Evolutionary conservation across 2,329 filamentous ascomycete genomes (phyloP), one percentile per base, ranked within the genome.

Genomic region (Stenocarpella maydis): DNA sequence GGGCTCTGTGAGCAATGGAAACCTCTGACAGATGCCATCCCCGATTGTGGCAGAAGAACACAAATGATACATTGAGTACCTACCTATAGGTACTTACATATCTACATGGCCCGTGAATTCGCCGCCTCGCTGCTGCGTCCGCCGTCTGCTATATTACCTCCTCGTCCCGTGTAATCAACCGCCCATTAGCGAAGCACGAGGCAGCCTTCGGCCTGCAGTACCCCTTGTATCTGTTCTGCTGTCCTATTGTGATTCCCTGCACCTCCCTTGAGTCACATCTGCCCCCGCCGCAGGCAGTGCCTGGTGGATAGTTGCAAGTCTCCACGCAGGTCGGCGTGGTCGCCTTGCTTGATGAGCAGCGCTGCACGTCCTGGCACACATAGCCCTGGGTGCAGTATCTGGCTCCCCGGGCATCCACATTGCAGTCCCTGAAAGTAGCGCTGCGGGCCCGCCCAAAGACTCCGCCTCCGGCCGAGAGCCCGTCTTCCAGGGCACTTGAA

Each of bases 381-480:
- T 58, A 61, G 9, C 55, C 39, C 10, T 21, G 24, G 55, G 19
- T 61, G 39, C 39, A 61, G 24, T 12, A 45, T 14, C 24, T 21
- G 24, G 7, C 17, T 31, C 54, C 54, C 0, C 31, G 5, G 4
- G 54, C 9, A 45, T 47, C 21, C 4, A 21, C 19, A 12, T 31
- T 21, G 41, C 55, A 61, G 24, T 45, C 55, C 39, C 55, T 61
- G 1, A 61, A 61, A 9, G 55, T 61, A 8, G 55, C 55, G 19
- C 41, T 61, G 26, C 39, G 54, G 1, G 7, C 54, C 1, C 54
- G 37, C 17, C 54, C 54, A 6, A 19, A 43, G 9, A 43, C 21
- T 12, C 8, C n/a, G 5, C 54, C 54, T n/a, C 54, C 54, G 2
- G 54, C 54, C 14, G 54, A 43, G 10, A 58, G 54, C 3, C 37